These are phyloP conservation scores for Fusarium sp. DNA, from an alignment of 2,329 filamentous ascomycete species.

Conservation along the genomic window DNA sequence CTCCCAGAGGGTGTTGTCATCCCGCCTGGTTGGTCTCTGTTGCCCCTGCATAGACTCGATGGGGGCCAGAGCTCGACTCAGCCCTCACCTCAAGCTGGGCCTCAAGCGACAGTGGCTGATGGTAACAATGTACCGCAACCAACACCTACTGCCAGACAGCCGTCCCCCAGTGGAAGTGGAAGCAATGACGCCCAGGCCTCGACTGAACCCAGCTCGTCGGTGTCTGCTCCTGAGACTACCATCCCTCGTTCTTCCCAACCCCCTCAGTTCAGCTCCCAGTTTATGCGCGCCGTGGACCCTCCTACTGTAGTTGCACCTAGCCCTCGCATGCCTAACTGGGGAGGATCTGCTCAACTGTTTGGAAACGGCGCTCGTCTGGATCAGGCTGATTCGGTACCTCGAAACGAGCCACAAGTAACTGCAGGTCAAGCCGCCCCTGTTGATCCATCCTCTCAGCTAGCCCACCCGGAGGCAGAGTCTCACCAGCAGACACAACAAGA, in stretches of 20 bases:
- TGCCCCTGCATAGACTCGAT: constrained; percentile 69
- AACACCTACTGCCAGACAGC: constrained; percentile 24
- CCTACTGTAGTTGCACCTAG: constrained; percentile 60
- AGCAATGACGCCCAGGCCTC: constrained; percentile 29
- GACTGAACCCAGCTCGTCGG: constrained; percentile 12
- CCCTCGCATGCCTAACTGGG: constrained; percentile 63
- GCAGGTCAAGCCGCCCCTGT: constrained; percentile 13
- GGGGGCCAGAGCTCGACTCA: constrained; percentile 42
- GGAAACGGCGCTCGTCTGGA: constrained; percentile 46
- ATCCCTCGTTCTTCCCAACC: constrained; percentile 13
- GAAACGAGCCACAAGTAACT: constrained; percentile 20
- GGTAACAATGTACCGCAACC: constrained; percentile 16
- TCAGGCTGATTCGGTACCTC: constrained; percentile 30
- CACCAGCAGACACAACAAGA: constrained; percentile 19
- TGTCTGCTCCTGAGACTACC: not conserved
- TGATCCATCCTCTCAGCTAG: constrained; percentile 13
- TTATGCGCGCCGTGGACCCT: constrained; percentile 35
- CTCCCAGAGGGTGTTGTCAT: constrained; percentile 73
- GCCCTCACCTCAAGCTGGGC: constrained; percentile 39
- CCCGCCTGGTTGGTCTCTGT: constrained; percentile 72
- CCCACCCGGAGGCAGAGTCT: constrained; percentile 2
- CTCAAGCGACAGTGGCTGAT: constrained; percentile 30
- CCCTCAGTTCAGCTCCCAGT: constrained; percentile 24
- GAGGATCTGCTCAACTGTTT: constrained; percentile 62
- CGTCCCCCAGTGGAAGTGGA: constrained; percentile 25